Evolutionary conservation across 1,139 yeast species (phyloP), one percentile per base, ranked within the genome.

Genomic region (Hansenula sp.): DNA sequence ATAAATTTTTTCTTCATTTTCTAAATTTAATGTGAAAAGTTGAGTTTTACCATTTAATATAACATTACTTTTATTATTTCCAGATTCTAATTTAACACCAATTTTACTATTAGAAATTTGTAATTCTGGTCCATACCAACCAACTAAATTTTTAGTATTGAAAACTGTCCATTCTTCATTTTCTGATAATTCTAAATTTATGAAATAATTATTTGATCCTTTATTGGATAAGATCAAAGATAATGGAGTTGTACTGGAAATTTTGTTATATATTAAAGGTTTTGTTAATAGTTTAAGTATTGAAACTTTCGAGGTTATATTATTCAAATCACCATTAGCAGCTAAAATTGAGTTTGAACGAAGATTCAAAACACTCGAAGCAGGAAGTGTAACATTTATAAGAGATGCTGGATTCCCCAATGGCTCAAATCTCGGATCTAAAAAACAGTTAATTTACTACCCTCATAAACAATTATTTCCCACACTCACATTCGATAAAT

Each of bases 351-450:
- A 63, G 17, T 72, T 71, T 25, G 71, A 56, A 6, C 69, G 61
- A 19, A 72, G 65, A 46, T 65, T 72, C 21, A 77, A 50, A 4
- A 70, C 60, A 4, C 75, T 60, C 2, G 77, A 72, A 6, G 77
- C 65, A 5, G 82, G 82, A 9, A 76, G 51, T 24, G 71, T 63
- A 32, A 75, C 62, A 38, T 66, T 69, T 33, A 76, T 51, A 43
- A 76, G 44, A 9, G 73, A 64, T 6, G 69, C 59, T 1, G 71
- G 68, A 20, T 62, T 60, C 2, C 78, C 79, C 28, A 75, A 46
- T 7, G 70, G 70, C 37, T 66, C 65, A 45, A 73, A 71, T 29
- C 56, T 59, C 10, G 77, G 71, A 31, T 65, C n/a, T n/a, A n/a
- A n/a, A n/a, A n/a, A n/a, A n/a, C n/a, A n/a, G n/a, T n/a, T n/a